Percentiles rank a stretch among this genome's conserved stretches.
Conservation (phyloP, 2,329 filamentous ascomycete genomes). For the Blumeria graminis region DNA sequence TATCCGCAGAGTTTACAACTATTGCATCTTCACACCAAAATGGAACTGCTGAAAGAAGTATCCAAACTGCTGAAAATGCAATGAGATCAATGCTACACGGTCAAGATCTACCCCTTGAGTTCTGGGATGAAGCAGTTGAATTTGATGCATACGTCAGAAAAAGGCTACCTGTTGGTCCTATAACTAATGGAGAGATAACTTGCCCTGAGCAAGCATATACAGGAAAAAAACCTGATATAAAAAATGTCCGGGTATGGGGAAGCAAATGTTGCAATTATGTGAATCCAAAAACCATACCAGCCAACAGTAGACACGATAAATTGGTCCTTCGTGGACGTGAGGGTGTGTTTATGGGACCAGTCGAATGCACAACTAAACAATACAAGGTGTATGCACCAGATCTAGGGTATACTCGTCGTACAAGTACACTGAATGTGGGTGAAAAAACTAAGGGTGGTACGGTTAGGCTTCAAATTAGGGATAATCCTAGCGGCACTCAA, state of each 20-base stretch:
- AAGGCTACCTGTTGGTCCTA: background rate
- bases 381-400: too few relatives aligned
- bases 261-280: background rate
- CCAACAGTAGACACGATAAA: background rate
- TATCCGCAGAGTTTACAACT: background rate
- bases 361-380: too few relatives aligned
- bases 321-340: background rate
- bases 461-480: too few relatives aligned
- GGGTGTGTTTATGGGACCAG: too few relatives aligned
- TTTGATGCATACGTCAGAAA: background rate
- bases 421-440: too few relatives aligned
- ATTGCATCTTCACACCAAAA: constrained; percentile 1
- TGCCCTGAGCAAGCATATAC: background rate
- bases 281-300: background rate
- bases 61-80: background rate
- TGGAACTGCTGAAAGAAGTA: too few relatives aligned
- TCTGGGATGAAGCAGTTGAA: background rate
- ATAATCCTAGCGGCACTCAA: too few relatives aligned
- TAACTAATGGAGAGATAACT: background rate
- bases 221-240: background rate
- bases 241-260: background rate
- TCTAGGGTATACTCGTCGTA: too few relatives aligned
- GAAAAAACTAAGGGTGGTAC: too few relatives aligned
- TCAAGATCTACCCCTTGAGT: background rate
- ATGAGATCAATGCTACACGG: background rate